Conservation (phyloP, 1,284 basidiomycete species). For the Cryptococcus sp. region DNA sequence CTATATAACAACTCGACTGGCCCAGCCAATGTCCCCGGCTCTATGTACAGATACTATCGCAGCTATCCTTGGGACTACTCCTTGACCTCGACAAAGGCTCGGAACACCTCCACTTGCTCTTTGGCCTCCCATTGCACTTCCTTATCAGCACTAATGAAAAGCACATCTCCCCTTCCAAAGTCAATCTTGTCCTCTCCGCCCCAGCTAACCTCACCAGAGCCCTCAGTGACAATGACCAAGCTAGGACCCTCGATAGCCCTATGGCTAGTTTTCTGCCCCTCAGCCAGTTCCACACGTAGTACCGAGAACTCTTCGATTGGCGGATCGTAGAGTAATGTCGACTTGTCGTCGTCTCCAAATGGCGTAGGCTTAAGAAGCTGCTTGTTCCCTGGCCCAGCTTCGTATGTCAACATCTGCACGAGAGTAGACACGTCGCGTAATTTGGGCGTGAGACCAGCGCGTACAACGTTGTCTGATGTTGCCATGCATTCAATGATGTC, state of each 20-base stretch:
- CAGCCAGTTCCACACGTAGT: conserved; percentile 62
- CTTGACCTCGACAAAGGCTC: conserved; percentile 69
- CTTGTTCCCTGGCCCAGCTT: conserved; percentile 65
- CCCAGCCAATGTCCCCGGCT: too few species aligned
- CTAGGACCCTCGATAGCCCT: conserved; percentile 80
- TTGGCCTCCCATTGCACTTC: conserved; percentile 58
- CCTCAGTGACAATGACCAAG: conserved; percentile 74
- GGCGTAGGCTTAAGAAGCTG: conserved; percentile 68
- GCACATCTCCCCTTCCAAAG: conserved; percentile 70
- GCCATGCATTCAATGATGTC: conserved; percentile 99
- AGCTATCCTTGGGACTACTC: too few species aligned
- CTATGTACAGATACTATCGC: too few species aligned
- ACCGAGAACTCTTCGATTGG: conserved; percentile 95
- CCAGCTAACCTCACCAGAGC: conserved; percentile 59
- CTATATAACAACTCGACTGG: too few species aligned
- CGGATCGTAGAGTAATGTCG: conserved; percentile 76
- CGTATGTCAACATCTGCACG: conserved; percentile 84
- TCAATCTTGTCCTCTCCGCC: conserved; percentile 55
- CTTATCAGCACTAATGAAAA: conserved; percentile 78
- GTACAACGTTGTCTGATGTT: conserved; percentile 97
- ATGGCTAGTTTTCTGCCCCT: conserved; percentile 44
- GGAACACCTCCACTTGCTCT: conserved; percentile 63
- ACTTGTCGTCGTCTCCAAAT: conserved; percentile 54
- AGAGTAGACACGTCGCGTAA: conserved; percentile 90
- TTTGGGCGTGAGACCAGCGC: conserved; percentile 97